Evolutionary conservation across 2,329 filamentous ascomycete species (phyloP).

Genomic region (Exophiala calicioides): DNA sequence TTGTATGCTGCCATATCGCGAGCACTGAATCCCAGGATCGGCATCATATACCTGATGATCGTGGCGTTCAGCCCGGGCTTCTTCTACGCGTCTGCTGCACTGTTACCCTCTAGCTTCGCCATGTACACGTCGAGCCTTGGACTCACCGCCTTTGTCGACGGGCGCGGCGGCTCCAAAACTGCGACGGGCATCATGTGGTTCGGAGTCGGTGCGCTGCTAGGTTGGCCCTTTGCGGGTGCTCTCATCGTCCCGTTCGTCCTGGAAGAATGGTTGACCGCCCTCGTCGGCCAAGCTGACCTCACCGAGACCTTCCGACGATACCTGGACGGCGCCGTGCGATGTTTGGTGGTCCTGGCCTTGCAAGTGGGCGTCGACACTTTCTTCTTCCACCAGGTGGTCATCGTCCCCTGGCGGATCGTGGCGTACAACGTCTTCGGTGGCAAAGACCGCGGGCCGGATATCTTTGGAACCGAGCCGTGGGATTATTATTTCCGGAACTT

Average conservation of each 20-base stretch:
- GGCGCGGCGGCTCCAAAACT: conserved; percentile 75
- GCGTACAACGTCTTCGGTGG: conserved; percentile 91
- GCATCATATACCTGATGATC: conserved; percentile 77
- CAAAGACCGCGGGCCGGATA: conserved; percentile 74
- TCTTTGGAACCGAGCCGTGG: conserved; percentile 97
- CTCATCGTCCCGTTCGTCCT: conserved; percentile 76
- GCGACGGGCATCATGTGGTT: conserved; percentile 88
- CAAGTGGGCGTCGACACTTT: conserved; percentile 75
- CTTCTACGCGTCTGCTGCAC: conserved; percentile 86
- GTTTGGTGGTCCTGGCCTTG: conserved; percentile 64
- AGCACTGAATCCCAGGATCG: conserved; percentile 78
- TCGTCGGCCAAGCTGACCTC: conserved; percentile 55
- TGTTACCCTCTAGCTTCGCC: conserved; percentile 89
- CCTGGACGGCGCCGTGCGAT: conserved; percentile 66
- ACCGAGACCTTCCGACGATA: conserved; percentile 63
- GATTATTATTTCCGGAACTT: conserved; percentile 94
- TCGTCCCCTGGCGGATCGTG: conserved; percentile 90
- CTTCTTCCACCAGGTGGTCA: conserved; percentile 76
- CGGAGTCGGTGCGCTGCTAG: conserved; percentile 77
- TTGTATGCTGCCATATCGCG: conserved; percentile 76
- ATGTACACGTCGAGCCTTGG: conserved; percentile 94
- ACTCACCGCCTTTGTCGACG: conserved; percentile 86
- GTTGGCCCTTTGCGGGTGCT: conserved; percentile 91
- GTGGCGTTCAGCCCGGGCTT: conserved; percentile 82
- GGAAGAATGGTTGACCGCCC: conserved; percentile 67